Base-by-base conservation (phyloP, 306 rosid genomes). In the Castanea crenata region DNA sequence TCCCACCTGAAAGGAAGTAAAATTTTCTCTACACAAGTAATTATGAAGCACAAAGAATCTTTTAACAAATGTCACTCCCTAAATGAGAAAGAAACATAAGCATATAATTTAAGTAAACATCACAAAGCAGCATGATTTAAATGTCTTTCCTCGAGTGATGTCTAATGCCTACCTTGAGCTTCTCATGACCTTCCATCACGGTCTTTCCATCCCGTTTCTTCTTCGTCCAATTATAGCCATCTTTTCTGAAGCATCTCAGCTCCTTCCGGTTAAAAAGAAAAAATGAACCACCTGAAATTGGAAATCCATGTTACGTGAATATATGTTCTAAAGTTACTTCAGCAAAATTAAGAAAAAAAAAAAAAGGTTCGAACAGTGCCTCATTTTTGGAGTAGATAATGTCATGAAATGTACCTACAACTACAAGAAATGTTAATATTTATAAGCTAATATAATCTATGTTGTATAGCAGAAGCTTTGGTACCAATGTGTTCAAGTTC, bases 221-320 rank as follows among this genome's bases (percentile, higher is more conserved):
- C 96, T 92, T 94, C 86, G 92, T 91, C 98, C 97, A 94, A 70
- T 86, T 91, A 85, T 94, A 96, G 23, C 97, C 97, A 86, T 94
- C 97, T 59, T 92, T 94, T 80, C 98, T 89, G 74, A 94, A 94
- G 91, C 91, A 88, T 85, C 98, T 87, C 78, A 88, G 89, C 77
- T 88, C 92, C 85, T 89, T 94, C 77, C 97, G 97, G 87, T 94
- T 94, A 85, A 87, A 94, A 52, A 94, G 87, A 86, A 89, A 89
- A 73, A 94, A 92, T 51, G 98, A 92, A 82, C 98, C 98, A 85
- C 96, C 97, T 94, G 88, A 74, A 78, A 79, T 20, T 67, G 27
- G 72, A 78, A 78, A 69, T 72, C 51, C 21, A 71, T 67, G 79
- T 80, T 82, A 85, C 79, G 57, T 38, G 68, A 83, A 77, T 73